Evolutionary conservation across 2,329 filamentous ascomycete species (phyloP).

Genomic region (Chaetomium strumarium): DNA sequence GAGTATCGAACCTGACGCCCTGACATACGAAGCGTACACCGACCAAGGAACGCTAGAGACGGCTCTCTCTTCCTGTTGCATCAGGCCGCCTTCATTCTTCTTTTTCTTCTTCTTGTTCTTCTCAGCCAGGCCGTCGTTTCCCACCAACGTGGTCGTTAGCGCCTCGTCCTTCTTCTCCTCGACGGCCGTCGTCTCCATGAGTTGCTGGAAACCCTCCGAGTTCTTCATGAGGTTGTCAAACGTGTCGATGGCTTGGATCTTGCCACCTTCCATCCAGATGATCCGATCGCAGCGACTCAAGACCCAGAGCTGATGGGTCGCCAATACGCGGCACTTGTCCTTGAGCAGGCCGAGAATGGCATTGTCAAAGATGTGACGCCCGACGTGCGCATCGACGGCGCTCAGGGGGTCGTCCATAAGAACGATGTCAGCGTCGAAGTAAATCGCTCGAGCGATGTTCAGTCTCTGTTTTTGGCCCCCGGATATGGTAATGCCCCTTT

Average conservation of each 20-base stretch:
- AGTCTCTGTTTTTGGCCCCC: constrained; percentile 92
- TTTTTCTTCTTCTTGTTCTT: constrained; percentile 48
- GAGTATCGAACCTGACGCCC: constrained; percentile 64
- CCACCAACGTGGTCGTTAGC: constrained; percentile 35
- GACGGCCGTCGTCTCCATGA: constrained; percentile 80
- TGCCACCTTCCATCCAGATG: constrained; percentile 85
- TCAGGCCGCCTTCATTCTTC: constrained; percentile 54
- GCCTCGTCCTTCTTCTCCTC: constrained; percentile 57
- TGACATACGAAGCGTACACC: constrained; percentile 73
- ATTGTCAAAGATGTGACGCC: constrained; percentile 80
- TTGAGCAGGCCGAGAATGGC: constrained; percentile 85
- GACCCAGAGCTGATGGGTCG: constrained; percentile 93
- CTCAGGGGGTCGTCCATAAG: constrained; percentile 65
- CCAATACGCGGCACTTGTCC: constrained; percentile 83
- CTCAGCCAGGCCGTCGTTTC: constrained; percentile 31
- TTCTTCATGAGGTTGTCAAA: constrained; percentile 81
- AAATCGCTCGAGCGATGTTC: constrained; percentile 80
- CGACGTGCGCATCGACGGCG: constrained; percentile 65
- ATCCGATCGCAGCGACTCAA: constrained; percentile 86
- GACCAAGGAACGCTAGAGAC: constrained; percentile 72
- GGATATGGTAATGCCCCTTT: constrained; percentile 90
- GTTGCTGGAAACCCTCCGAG: constrained; percentile 68
- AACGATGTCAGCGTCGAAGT: constrained; percentile 63
- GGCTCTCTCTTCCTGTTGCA: constrained; percentile 68
- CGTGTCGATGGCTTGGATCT: constrained; percentile 78